These are phyloP conservation scores for Penicillium paradoxum DNA, from an alignment of 495 filamentous ascomycete species.

Conservation along the genomic window DNA sequence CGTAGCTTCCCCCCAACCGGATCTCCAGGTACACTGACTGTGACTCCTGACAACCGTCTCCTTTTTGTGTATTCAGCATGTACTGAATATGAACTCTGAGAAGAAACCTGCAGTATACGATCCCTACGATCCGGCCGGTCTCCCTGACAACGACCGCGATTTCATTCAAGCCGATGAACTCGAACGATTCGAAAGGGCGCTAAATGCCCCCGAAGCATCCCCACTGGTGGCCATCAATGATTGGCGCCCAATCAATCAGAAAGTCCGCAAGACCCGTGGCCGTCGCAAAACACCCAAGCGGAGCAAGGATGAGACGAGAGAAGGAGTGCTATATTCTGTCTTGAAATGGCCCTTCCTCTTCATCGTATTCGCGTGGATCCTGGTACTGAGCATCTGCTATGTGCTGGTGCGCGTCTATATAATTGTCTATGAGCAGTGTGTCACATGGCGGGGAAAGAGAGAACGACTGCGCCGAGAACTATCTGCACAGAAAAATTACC, in stretches of 20 bases:
- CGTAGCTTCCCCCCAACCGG: slow-evolving; percentile 17
- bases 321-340: slow-evolving; percentile 82
- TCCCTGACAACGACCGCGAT: slow-evolving; percentile 62
- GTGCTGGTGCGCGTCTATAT: slow-evolving; percentile 82
- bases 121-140: slow-evolving; percentile 36
- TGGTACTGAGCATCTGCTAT: slow-evolving; percentile 64
- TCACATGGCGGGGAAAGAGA: slow-evolving; percentile 61
- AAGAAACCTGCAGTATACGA: slow-evolving; percentile 25
- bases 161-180: slow-evolving; percentile 57
- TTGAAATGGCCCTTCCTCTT: slow-evolving; percentile 89
- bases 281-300: slow-evolving; percentile 45
- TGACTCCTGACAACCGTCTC: background rate
- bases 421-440: slow-evolving; percentile 69
- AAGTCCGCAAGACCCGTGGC: slow-evolving; percentile 47
- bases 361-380: slow-evolving; percentile 73
- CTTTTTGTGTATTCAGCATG: slow-evolving; percentile 22
- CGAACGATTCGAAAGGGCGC: slow-evolving; percentile 46
- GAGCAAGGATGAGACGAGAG: slow-evolving; percentile 84
- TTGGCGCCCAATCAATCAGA: slow-evolving; percentile 74
- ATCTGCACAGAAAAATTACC: slow-evolving; percentile 64
- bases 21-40: slow-evolving; percentile 6
- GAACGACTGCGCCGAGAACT: slow-evolving; percentile 64
- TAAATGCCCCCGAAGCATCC: slow-evolving; percentile 45
- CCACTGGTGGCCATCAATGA: slow-evolving; percentile 71
- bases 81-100: slow-evolving; percentile 32